Base-by-base conservation (phyloP, 2,329 filamentous ascomycete genomes). In the Microcera coccophila region DNA sequence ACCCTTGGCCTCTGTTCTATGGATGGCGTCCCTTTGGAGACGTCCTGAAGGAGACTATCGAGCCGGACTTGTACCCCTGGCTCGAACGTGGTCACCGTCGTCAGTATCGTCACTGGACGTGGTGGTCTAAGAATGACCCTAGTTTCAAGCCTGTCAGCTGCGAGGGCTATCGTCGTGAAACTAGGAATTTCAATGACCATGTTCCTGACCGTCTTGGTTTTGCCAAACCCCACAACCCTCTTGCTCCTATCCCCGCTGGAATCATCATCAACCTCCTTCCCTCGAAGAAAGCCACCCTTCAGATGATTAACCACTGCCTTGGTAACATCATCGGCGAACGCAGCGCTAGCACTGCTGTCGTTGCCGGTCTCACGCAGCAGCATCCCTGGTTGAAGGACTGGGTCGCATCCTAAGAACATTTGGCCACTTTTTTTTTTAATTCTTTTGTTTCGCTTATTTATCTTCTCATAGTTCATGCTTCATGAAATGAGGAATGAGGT, bases 31-130 rank as follows among this genome's bases (percentile, higher is more conserved):
- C 55, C 20, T 58, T 58, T 28, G 55, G 55, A 7, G 41, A 39
- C 10, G 36, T 58, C 11, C 41, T 45, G 14, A 55, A 54, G 36
- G 44, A 45, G 7, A 40, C 42, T 3, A 42, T 58, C 22, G 55
- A 58, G 18, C 55, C 55, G 28, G 55, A 58, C 19, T 47, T 58
- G 1, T 58, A 58, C 24, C 55, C 55, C n/a, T 58, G 55, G 55
- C 48, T 58, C 18, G 55, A 58, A 34, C 45, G 47, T 16, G 55
- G 55, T 2, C 55, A 58, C n/a, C 26, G 15, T 19, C 55, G 55
- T 7, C 44, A 57, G 15, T 58, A 58, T 19, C 47, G 47, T 10
- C 47, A 54, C 33, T 58, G 55, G 55, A 57, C 49, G 3, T 58
- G 55, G 55, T 58, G 55, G 55, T 47, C 52, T 11, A 58, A 50